These are phyloP conservation scores for Rhizopogon vinicolor DNA, from an alignment of 768 basidiomycete genomes.

Conservation along the genomic window DNA sequence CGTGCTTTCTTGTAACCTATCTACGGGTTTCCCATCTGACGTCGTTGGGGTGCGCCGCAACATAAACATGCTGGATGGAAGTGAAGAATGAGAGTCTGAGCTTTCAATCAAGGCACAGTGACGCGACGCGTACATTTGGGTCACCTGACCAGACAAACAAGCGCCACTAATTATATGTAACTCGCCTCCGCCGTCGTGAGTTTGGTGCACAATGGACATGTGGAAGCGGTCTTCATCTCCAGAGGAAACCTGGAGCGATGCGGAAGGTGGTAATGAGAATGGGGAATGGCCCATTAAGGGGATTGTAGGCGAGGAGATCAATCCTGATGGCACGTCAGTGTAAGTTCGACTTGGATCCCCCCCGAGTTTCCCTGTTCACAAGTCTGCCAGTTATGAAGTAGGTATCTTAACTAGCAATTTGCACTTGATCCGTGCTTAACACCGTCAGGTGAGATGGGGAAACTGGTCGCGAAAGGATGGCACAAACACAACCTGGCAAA, in stretches of 20 bases:
- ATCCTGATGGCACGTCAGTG: slow-evolving; percentile 24
- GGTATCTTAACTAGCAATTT: slow-evolving; percentile 1
- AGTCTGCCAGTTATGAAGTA: slow-evolving; percentile 26
- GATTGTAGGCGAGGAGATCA: slow-evolving; percentile 26
- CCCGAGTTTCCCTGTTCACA: background rate
- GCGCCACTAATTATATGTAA: background rate
- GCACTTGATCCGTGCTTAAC: background rate
- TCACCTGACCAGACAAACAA: slow-evolving; percentile 18
- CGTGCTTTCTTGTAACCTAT: slow-evolving; percentile 65
- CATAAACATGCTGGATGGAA: slow-evolving; percentile 38
- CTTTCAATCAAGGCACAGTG: background rate
- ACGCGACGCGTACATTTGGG: slow-evolving; percentile 7
- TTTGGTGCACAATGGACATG: slow-evolving; percentile 6
- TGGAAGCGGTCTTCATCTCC: slow-evolving; percentile 27
- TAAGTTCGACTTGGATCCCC: slow-evolving; percentile 3
- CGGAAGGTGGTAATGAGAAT: slow-evolving; percentile 24
- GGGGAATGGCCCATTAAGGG: slow-evolving; percentile 25
- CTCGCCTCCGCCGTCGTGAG: background rate
- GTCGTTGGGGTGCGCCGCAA: slow-evolving; percentile 67
- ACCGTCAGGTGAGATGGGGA: slow-evolving; percentile 46
- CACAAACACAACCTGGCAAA: slow-evolving; percentile 53
- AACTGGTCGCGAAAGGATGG: slow-evolving; percentile 48
- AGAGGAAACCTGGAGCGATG: slow-evolving; percentile 27
- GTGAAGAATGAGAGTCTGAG: background rate
- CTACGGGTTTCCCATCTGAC: slow-evolving; percentile 60